phyloP scores from a whole-genome alignment of 176 grass and related monocot genomes.

The Cocos nucifera region DNA sequence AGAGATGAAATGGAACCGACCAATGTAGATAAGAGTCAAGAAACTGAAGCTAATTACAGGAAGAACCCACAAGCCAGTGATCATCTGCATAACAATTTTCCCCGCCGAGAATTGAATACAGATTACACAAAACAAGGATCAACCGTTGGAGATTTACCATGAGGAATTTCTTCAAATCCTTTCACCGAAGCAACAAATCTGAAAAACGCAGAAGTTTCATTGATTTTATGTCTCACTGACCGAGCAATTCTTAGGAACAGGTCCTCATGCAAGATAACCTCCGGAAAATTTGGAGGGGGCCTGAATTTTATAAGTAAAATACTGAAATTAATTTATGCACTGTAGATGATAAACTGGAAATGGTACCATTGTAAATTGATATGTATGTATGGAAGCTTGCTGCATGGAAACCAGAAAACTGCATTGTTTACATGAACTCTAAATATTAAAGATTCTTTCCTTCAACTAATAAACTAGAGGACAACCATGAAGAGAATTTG shows the following conservation, averaged over 20 bases:
- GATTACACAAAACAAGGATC: not conserved
- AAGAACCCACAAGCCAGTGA: slow-evolving; percentile 56
- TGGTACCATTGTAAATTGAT: too few relatives aligned
- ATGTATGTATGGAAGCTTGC: too few relatives aligned
- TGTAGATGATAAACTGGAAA: too few relatives aligned
- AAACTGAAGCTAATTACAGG: slow-evolving; percentile 83
- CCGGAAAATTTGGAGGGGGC: slow-evolving; percentile 63
- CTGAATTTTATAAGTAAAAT: slow-evolving; percentile 27
- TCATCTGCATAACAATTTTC: slow-evolving; percentile 31
- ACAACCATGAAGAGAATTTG: too few relatives aligned
- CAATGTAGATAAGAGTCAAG: slow-evolving; percentile 64
- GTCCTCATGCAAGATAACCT: slow-evolving; percentile 53
- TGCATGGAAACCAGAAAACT: too few relatives aligned
- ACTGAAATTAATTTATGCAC: too few relatives aligned
- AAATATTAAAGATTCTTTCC: too few relatives aligned
- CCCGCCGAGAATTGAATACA: not conserved
- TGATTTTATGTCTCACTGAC: slow-evolving; percentile 53
- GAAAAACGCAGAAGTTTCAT: slow-evolving; percentile 68
- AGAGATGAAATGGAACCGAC: slow-evolving; percentile 18
- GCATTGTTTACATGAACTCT: too few relatives aligned
- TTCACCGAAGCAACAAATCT: slow-evolving; percentile 56
- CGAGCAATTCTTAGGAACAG: slow-evolving; percentile 39
- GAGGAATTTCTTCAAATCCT: slow-evolving; percentile 60
- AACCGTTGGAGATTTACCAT: slow-evolving; percentile 20
- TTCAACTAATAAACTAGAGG: too few relatives aligned